Evolutionary conservation across 345 rosid genomes (phyloP), one percentile per base, ranked within the genome.

Genomic region (Citrus glauca): DNA sequence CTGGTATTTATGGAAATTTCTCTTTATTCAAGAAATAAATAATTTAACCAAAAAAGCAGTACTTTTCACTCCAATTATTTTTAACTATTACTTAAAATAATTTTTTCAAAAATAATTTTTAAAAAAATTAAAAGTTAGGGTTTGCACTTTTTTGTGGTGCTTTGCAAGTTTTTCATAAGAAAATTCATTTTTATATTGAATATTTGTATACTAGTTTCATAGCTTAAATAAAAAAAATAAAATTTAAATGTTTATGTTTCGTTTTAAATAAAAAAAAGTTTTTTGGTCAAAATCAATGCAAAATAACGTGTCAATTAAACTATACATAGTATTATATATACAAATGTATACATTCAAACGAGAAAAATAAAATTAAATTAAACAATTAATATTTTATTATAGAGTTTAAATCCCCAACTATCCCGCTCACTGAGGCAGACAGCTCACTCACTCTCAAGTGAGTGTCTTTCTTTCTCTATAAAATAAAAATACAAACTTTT

Each of bases 371-470:
- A 7, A 50, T 24, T n/a, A n/a, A n/a, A n/a, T n/a, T 50, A 19
- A n/a, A 45, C 17, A 45, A 45, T 0, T 0, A 5, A 30, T 72
- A 53, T 62, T 14, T 71, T 27, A 22, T 20, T 13, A 1, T 22
- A 2, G 69, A 70, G 72, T 82, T 82, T 72, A 76, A 82, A 82
- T 75, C 24, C 71, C 50, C 55, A 60, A 14, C 68, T 11, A 42
- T 67, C 80, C 82, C 85, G 82, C 82, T 50, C 81, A 32, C 55
- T 11, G 50, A 45, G n/a, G 57, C 13, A 38, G 56, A 45, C 72
- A 69, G 33, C 33, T 69, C 56, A 37, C 42, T 56, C 48, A 11
- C 37, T 35, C 80, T 74, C 75, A 10, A 32, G 69, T 33, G 67
- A 28, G 19, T 30, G 42, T 3, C 45, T 48, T 55, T 4, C 72